phyloP scores from a whole-genome alignment of 179 eudicot genomes.

The Camellia oleifera region DNA sequence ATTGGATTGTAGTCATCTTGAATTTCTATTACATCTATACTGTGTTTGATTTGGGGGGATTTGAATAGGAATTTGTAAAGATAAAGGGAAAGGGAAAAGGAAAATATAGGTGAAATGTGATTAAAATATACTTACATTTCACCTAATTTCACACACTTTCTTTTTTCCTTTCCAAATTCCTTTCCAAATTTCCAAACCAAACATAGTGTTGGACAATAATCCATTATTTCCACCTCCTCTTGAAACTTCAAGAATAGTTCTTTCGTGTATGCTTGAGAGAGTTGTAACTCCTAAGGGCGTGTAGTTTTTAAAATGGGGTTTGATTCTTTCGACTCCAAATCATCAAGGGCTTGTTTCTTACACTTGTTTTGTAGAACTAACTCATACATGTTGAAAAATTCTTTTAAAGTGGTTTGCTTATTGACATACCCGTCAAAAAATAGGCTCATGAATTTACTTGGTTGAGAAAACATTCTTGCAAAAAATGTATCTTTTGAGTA shows the following conservation, averaged over 20 bases:
- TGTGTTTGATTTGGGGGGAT: too few relatives aligned
- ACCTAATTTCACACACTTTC: too few relatives aligned
- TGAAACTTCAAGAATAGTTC: conserved; percentile 52
- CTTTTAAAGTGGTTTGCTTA: conserved; percentile 69
- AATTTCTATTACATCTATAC: conserved; percentile 34
- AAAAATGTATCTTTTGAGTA: conserved; percentile 58
- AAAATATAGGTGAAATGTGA: too few relatives aligned
- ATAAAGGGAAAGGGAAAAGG: too few relatives aligned
- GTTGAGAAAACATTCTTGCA: conserved; percentile 39
- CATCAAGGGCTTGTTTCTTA: conserved; percentile 49
- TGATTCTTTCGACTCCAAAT: conserved; percentile 46
- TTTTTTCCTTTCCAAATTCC: too few relatives aligned
- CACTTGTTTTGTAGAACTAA: conserved; percentile 44
- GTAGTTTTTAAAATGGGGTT: conserved; percentile 46
- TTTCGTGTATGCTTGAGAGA: conserved; percentile 56
- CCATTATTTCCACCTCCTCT: conserved; percentile 58
- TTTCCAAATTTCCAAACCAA: too few relatives aligned
- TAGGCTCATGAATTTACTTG: conserved; percentile 26
- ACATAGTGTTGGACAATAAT: conserved; percentile 29
- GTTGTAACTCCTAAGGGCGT: conserved; percentile 55
- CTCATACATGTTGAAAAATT: conserved; percentile 76
- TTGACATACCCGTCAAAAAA: conserved; percentile 46
- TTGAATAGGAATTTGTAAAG: too few relatives aligned
- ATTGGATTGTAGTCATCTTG: conserved; percentile 41
- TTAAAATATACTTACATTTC: too few relatives aligned